Evolutionary conservation across 2,329 filamentous ascomycete species (phyloP), one percentile per base, ranked within the genome.

Genomic region (Ophiostoma sp.): DNA sequence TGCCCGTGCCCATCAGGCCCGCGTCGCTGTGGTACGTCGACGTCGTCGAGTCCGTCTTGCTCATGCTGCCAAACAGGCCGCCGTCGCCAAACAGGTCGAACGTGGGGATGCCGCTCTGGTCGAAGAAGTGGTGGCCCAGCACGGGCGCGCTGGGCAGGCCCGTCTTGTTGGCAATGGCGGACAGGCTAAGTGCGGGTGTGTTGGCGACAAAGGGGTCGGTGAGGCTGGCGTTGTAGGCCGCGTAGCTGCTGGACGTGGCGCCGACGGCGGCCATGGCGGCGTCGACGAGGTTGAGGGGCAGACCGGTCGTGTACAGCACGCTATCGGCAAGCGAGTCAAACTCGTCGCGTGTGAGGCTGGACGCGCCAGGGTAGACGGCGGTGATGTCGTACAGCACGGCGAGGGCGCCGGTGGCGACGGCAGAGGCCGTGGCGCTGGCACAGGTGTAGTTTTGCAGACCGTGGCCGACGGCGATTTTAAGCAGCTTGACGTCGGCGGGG

Each of bases 391-490:
- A 88, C 72, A 89, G 83, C 69, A 85, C 83, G 72, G 87, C 87
- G 33, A 88, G 80, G 66, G 87, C 87, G 65, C 87, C 87, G 27
- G 79, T 77, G 6, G 75, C 75, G 39, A 82, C 79, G 0, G 75
- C 73, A 2, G 76, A 77, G 11, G 79, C 77, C 20, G 75, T 71
- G n/a, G 74, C 73, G 15, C 75, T 70, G 39, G 75, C 76, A 78
- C 88, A 90, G 52, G 86, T 88, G 81, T 90, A 90, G 83, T 90
- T 90, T 76, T 90, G 88, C 75, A 88, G 85, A 71, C 88, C 88
- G 74, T 88, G 84, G 74, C 88, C 88, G 60, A 90, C 79, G 70
- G 82, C 83, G 72, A 90, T 84, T 79, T 83, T 79, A 76, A 85
- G 83, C 52, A 88, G 79, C 5, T 77, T 76, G 62, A 80, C 75